These are phyloP conservation scores for Aspergillus fischeri DNA, from an alignment of 2,329 filamentous ascomycete species.

Conservation along the genomic window DNA sequence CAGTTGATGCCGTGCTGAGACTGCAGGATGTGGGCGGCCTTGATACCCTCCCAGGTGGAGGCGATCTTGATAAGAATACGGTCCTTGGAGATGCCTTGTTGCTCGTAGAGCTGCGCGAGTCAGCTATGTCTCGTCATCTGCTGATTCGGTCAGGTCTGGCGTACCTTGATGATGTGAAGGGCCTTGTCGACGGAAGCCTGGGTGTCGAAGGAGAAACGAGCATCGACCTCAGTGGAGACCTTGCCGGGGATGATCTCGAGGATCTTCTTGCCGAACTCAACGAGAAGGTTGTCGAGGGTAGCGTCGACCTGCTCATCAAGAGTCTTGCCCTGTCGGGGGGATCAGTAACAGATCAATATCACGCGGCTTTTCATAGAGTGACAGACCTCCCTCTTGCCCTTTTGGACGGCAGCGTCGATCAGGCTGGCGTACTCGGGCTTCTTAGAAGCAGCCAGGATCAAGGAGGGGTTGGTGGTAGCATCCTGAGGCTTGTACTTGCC, in stretches of 20 bases:
- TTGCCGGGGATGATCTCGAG: slow-evolving; percentile 95
- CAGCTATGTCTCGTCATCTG: background rate
- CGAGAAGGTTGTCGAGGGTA: slow-evolving; percentile 87
- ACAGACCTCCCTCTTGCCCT: slow-evolving; percentile 70
- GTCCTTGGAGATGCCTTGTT: slow-evolving; percentile 85
- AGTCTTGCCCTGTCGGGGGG: slow-evolving; percentile 46
- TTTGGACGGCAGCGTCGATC: slow-evolving; percentile 78
- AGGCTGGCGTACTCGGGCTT: slow-evolving; percentile 93
- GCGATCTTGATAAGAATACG: slow-evolving; percentile 98
- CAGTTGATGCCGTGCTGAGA: slow-evolving; percentile 93
- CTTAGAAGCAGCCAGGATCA: slow-evolving; percentile 97
- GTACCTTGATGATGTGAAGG: slow-evolving; percentile 89
- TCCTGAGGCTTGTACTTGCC: slow-evolving; percentile 99
- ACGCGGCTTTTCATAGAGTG: slow-evolving; percentile 25
- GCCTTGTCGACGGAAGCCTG: slow-evolving; percentile 92
- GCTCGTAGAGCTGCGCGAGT: slow-evolving; percentile 78
- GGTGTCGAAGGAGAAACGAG: slow-evolving; percentile 91
- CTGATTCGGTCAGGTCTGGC: background rate
- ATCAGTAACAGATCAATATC: slow-evolving; percentile 1
- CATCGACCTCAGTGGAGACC: slow-evolving; percentile 98
- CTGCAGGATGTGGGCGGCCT: slow-evolving; percentile 96
- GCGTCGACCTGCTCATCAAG: slow-evolving; percentile 81
- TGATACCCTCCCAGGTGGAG: slow-evolving; percentile 99
- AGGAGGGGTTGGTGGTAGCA: slow-evolving; percentile 98
- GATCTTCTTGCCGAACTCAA: slow-evolving; percentile 98